phyloP scores from a whole-genome alignment of 805 yeast species.

The Pichia insulana region DNA sequence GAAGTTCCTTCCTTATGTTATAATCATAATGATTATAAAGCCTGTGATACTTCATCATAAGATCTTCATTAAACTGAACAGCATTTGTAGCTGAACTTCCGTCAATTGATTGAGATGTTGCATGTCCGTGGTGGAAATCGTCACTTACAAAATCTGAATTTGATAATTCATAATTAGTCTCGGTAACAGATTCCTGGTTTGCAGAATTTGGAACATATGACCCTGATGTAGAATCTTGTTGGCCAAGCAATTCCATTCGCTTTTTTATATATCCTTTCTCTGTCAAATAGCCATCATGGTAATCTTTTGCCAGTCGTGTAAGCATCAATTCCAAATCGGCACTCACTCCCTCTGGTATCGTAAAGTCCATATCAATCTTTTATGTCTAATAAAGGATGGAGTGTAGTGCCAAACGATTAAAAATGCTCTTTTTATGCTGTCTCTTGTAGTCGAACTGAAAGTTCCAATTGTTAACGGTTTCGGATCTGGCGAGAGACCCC shows the following conservation, averaged over 20 bases:
- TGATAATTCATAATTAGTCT: neutral
- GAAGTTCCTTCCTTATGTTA: slow-evolving; percentile 31
- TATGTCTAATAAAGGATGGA: too few species aligned
- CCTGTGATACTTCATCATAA: slow-evolving; percentile 5
- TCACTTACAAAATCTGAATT: slow-evolving; percentile 3
- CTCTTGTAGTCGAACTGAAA: too few species aligned
- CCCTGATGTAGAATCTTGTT: neutral
- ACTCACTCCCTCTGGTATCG: slow-evolving; percentile 38
- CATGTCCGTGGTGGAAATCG: slow-evolving; percentile 5
- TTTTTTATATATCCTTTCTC: slow-evolving; percentile 64
- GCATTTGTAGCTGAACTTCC: slow-evolving; percentile 11
- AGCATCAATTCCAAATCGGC: slow-evolving; percentile 30
- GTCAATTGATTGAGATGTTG: slow-evolving; percentile 5
- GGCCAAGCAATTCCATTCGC: slow-evolving; percentile 32
- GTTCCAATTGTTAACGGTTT: too few species aligned
- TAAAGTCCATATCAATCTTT: slow-evolving; percentile 31
- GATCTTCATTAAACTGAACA: slow-evolving; percentile 6
- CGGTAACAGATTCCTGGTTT: neutral
- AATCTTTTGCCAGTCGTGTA: slow-evolving; percentile 39
- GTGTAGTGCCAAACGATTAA: too few species aligned
- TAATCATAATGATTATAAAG: neutral
- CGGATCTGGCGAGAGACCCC: too few species aligned
- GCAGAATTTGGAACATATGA: neutral
- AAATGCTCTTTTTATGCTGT: too few species aligned
- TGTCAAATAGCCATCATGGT: slow-evolving; percentile 61